These are phyloP conservation scores for Chrysopogon serrulatus DNA, from an alignment of 176 grass and related monocot genomes.

Conservation along the genomic window DNA sequence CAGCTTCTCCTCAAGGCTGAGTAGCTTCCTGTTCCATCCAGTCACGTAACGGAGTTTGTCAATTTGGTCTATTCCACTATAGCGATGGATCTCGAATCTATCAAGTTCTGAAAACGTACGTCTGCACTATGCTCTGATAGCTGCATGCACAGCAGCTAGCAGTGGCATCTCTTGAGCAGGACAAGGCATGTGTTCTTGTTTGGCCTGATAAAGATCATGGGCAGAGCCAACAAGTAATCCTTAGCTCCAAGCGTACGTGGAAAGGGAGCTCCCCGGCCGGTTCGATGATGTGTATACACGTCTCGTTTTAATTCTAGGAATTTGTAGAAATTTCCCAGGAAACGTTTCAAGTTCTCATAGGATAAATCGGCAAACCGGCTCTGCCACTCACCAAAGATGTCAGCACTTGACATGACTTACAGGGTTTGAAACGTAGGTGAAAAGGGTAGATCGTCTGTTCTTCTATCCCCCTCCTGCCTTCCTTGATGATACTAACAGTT, in stretches of 20 bases:
- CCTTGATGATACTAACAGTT: too few species aligned
- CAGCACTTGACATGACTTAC: neutral
- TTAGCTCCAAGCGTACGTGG: neutral
- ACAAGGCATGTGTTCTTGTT: too few species aligned
- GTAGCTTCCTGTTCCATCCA: neutral
- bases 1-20: neutral
- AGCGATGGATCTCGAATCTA: neutral
- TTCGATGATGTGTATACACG: neutral
- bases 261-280: neutral
- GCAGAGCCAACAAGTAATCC: neutral
- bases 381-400: too few species aligned
- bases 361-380: neutral
- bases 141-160: neutral
- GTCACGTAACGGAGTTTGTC: neutral
- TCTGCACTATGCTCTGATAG: neutral
- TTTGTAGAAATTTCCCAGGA: neutral
- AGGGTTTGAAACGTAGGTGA: neutral
- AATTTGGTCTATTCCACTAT: neutral
- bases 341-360: neutral
- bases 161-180: neutral
- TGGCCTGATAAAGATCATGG: too few species aligned
- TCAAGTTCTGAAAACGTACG: neutral
- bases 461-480: neutral
- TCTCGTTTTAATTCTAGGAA: neutral
- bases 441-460: neutral